These are phyloP conservation scores for Punica granatum DNA, from an alignment of 345 rosid genomes.

Conservation along the genomic window DNA sequence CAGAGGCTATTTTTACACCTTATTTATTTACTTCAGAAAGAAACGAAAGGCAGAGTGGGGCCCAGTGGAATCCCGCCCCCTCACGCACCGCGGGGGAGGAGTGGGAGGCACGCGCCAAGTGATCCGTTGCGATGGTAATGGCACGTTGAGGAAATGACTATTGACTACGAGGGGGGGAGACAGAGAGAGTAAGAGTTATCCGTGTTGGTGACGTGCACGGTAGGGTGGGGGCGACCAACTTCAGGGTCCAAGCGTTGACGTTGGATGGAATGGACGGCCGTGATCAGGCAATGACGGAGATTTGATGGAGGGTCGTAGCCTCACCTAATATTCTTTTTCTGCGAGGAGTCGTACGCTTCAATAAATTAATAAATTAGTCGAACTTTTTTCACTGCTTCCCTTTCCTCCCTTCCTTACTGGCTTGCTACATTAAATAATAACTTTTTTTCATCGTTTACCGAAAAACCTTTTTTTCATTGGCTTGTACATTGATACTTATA, in stretches of 20 bases:
- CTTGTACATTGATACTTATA: too few relatives aligned
- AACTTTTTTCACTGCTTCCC: neutral
- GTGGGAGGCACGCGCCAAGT: neutral
- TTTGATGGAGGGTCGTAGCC: neutral
- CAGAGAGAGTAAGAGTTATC: neutral
- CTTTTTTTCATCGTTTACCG: too few relatives aligned
- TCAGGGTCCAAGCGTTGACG: neutral
- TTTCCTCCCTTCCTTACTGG: too few relatives aligned
- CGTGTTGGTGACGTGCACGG: neutral
- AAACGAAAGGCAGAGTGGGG: neutral
- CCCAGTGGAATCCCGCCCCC: neutral
- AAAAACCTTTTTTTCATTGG: too few relatives aligned
- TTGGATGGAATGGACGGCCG: neutral
- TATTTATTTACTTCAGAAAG: neutral
- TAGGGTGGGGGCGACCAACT: neutral
- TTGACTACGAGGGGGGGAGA: too few relatives aligned
- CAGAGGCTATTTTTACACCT: neutral
- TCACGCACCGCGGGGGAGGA: neutral
- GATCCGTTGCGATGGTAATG: neutral
- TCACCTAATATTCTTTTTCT: too few relatives aligned
- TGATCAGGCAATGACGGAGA: neutral
- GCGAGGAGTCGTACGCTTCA: neutral
- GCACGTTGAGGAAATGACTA: neutral
- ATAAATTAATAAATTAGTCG: too few relatives aligned
- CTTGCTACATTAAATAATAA: too few relatives aligned